Conservation (phyloP, 345 rosid species). For the Aegle marmelos region DNA sequence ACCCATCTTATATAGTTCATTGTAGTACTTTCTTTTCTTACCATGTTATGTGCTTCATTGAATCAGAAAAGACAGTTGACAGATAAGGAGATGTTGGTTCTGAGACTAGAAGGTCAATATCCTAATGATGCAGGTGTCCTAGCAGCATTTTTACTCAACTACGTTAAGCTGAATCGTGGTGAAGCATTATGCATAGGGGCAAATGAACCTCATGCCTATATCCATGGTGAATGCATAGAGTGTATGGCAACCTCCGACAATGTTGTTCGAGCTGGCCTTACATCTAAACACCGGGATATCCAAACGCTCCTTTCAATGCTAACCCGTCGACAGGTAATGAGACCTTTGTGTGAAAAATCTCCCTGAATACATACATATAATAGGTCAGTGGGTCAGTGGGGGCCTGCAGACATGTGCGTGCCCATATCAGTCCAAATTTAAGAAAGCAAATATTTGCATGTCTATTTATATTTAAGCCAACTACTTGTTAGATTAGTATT, state of each 20-base stretch:
- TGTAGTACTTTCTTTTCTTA: neutral
- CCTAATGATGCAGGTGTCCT: conserved; percentile 38
- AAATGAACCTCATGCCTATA: conserved; percentile 41
- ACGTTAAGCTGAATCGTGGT: conserved; percentile 39
- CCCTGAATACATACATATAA: neutral
- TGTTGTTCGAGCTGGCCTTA: conserved; percentile 45
- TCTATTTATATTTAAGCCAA: neutral
- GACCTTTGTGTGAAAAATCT: neutral
- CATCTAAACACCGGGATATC: conserved; percentile 36
- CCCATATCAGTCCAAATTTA: neutral
- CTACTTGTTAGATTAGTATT: neutral
- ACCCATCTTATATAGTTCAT: neutral
- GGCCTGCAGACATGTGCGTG: neutral
- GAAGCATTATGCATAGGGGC: conserved; percentile 41
- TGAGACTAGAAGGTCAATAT: conserved; percentile 37
- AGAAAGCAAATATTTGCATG: neutral
- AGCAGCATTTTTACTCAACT: conserved; percentile 33
- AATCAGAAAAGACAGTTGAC: conserved; percentile 36
- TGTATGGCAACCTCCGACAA: conserved; percentile 48
- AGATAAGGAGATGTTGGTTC: conserved; percentile 34
- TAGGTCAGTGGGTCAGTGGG: neutral
- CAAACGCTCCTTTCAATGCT: conserved; percentile 39
- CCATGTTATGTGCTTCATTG: neutral
- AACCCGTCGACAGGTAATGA: conserved; percentile 28
- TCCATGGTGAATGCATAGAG: conserved; percentile 36